Base-by-base conservation (phyloP, 2,329 filamentous ascomycete species). In the Aspergillus luchuensis region DNA sequence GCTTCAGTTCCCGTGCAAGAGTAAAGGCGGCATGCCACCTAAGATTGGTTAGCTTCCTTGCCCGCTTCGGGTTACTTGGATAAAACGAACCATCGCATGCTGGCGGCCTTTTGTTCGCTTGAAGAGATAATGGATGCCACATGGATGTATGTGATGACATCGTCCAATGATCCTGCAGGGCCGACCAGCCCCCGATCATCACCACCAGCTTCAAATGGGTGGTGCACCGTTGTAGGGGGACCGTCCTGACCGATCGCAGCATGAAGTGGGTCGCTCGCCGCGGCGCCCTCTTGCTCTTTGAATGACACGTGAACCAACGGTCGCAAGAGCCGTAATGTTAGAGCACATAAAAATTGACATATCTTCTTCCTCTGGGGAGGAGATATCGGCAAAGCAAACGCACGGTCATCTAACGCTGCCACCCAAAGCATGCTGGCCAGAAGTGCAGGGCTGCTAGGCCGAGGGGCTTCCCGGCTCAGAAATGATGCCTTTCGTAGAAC, bases 351-450 rank as follows among this genome's bases (percentile, higher is more conserved):
- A 76, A 91, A 93, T 76, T 96, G 91, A 76, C 92, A 97, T 57
- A 95, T 89, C 72, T 91, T 91, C 62, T 89, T 90, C 55, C 93
- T 85, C 17, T 92, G 90, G 13, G 91, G 91, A 2, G 92, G 91
- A 30, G 90, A 87, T 55, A 90, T 91, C n/a, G 91, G 92, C 63
- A 97, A 77, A 71, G 92, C 92, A 47, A 92, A 86, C 8, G 92
- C 91, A 72, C 96, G 91, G 76, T 92, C 95, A 17, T 92, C 96
- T 74, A 97, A 89, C n/a, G 92, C 92, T 30, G 92, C 91, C 50
- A 96, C 91, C 92, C 92, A 97, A n/a, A 97, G 85, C 87, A 97
- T 97, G 77, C 92, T 96, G 39, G 93, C 91, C 25, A 97, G 82
- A 49, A 97, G 81, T 3, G 92, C 92, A 45, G 93, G 92, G 69